Evolutionary conservation across 495 filamentous ascomycete genomes (phyloP).

Genomic region (Poronia punctata): DNA sequence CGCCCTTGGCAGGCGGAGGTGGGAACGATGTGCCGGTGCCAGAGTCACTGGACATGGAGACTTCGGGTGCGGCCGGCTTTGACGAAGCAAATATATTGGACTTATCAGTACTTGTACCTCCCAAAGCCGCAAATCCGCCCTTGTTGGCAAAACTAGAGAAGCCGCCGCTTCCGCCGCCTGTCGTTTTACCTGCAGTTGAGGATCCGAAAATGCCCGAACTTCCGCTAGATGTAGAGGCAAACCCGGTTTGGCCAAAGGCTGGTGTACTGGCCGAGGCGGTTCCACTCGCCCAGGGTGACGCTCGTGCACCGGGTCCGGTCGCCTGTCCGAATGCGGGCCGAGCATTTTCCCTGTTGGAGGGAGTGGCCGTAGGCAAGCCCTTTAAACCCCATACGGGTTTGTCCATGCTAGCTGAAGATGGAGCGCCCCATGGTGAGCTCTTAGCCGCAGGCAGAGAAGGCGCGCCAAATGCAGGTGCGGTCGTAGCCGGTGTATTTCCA

Average conservation of each 20-base stretch:
- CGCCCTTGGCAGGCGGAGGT: slow-evolving; percentile 36
- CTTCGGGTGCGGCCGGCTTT: slow-evolving; percentile 28
- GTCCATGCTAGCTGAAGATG: slow-evolving; percentile 18
- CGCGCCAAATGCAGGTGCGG: slow-evolving; percentile 30
- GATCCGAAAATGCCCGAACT: slow-evolving; percentile 24
- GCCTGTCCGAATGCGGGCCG: slow-evolving; percentile 51
- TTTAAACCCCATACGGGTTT: slow-evolving; percentile 28
- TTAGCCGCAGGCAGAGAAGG: slow-evolving; percentile 32
- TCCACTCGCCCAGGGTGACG: slow-evolving; percentile 37
- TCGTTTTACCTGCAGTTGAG: slow-evolving; percentile 11
- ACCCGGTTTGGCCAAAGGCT: slow-evolving; percentile 35
- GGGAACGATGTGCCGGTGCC: slow-evolving; percentile 33
- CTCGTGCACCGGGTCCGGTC: slow-evolving; percentile 26
- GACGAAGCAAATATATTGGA: slow-evolving; percentile 46
- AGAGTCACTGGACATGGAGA: slow-evolving; percentile 36
- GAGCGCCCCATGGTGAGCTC: slow-evolving; percentile 33
- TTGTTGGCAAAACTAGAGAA: slow-evolving; percentile 56
- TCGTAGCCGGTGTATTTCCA: slow-evolving; percentile 15
- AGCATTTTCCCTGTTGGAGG: too few species aligned
- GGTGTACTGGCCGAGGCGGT: slow-evolving; percentile 21
- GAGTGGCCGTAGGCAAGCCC: slow-evolving; percentile 28
- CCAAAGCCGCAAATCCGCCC: slow-evolving; percentile 48
- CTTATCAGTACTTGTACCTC: slow-evolving; percentile 21
- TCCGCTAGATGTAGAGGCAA: slow-evolving; percentile 15
- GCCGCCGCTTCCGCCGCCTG: slow-evolving; percentile 34